phyloP scores from a whole-genome alignment of 768 basidiomycete species.

The Suillus sp. region DNA sequence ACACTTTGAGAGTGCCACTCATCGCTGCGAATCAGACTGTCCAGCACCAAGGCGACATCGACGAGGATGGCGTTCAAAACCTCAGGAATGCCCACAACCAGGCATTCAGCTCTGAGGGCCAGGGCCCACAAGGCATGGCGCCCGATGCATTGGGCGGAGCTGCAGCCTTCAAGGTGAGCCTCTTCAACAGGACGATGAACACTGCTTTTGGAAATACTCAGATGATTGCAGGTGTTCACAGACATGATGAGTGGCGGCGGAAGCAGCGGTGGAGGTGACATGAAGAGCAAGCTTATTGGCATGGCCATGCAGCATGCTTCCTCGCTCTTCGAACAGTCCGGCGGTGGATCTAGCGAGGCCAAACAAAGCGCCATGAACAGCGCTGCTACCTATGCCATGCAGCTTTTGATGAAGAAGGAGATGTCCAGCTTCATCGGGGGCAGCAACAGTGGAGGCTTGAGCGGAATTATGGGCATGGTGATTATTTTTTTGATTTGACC shows the following conservation, averaged over 20 bases:
- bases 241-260: slow-evolving; percentile 29
- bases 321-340: slow-evolving; percentile 63
- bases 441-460: slow-evolving; percentile 68
- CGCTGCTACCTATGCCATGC: slow-evolving; percentile 85
- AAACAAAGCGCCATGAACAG: slow-evolving; percentile 87
- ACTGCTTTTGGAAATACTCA: no score
- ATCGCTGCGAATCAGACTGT: slow-evolving; percentile 2
- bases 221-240: slow-evolving; percentile 56
- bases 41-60: slow-evolving; percentile 56
- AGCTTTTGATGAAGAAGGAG: slow-evolving; percentile 74
- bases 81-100: slow-evolving; percentile 51
- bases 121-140: slow-evolving; percentile 52
- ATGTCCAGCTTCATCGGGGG: slow-evolving; percentile 57
- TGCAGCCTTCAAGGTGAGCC: slow-evolving; percentile 68
- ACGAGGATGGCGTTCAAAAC: slow-evolving; percentile 61
- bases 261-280: slow-evolving; percentile 42
- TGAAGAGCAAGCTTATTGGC: slow-evolving; percentile 71
- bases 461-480: slow-evolving; percentile 63
- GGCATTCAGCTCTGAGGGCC: slow-evolving; percentile 47
- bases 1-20: neutral
- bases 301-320: slow-evolving; percentile 83
- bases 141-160: slow-evolving; percentile 73
- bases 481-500: slow-evolving; percentile 32
- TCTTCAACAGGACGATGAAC: no score
- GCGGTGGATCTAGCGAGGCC: slow-evolving; percentile 55